Base-by-base conservation (phyloP, 805 yeast species). In the Kodamaea kaohsiungensis region DNA sequence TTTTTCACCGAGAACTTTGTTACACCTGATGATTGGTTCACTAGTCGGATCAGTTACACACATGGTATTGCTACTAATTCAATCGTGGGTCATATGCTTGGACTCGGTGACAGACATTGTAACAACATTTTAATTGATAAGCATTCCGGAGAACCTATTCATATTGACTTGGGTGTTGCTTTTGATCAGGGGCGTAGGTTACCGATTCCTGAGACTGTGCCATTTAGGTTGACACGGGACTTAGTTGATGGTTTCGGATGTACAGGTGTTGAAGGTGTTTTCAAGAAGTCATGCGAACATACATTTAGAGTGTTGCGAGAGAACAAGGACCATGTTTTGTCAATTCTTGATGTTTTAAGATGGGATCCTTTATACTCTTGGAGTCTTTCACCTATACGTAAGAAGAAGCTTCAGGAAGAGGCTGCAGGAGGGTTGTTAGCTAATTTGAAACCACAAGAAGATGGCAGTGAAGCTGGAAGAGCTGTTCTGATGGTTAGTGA, bases 291-390 rank as follows among this genome's bases (percentile, higher is more conserved):
- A 39, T 86, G 96, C 60, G 96, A 89, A 63, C 82, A 83, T 54
- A 88, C 89, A 0, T 81, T 89, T 55, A 69, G 81, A 18, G 89
- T 88, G 1, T 70, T 95, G 46, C 73, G 96, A 53, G 69, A 70
- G 1, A 86, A 91, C 62, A 75, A 76, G 37, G 89, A 85, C 27
- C 86, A 85, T 59, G 89, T 96, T 27, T 70, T 86, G 67, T 87
- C 95, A 30, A 89, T 95, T 33, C 71, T 95, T 53, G 93, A 92
- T 62, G 96, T 93, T 3, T 71, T 95, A 58, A 78, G 87, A 61
- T 91, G 95, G 80, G 99, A 95, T 76, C 98, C 99, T 0, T 77
- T 95, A 53, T 92, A 93, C 64, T 81, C 90, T 1, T 95, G 99
- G 98, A 84, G 89, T 0, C 75, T 91, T 47, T 89, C 97, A 0